phyloP scores from a whole-genome alignment of 2,329 filamentous ascomycete genomes.

The Dactylellina cionopaga region DNA sequence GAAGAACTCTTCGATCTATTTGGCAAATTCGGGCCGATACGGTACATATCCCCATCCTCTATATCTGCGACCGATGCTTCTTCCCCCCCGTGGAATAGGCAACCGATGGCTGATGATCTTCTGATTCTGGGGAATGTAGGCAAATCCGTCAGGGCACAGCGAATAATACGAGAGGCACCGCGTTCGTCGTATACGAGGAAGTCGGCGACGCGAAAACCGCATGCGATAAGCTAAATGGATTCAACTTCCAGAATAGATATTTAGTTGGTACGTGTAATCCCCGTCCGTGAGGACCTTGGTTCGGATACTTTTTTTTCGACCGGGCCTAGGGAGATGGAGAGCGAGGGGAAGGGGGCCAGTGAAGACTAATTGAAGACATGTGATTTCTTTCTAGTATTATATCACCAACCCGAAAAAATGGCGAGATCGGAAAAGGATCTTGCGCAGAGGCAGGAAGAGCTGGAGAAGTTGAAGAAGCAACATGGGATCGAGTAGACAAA shows the following conservation, averaged over 20 bases:
- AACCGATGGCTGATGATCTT: not conserved
- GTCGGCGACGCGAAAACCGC: constrained; percentile 98
- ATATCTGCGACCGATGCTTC: too few species aligned
- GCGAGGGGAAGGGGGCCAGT: not conserved
- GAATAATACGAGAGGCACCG: constrained; percentile 96
- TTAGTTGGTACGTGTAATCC: constrained; percentile 79
- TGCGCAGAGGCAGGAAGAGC: constrained; percentile 90
- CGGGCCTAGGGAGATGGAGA: not conserved
- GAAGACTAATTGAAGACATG: not conserved
- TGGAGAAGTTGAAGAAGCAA: constrained; percentile 97
- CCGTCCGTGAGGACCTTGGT: not conserved
- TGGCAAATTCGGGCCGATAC: constrained; percentile 94
- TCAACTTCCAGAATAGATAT: constrained; percentile 99
- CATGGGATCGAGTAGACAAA: constrained; percentile 96
- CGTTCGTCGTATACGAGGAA: constrained; percentile 99
- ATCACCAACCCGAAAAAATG: constrained; percentile 82
- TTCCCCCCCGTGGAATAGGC: not conserved
- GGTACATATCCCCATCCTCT: constrained; percentile 71
- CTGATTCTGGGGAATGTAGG: constrained; percentile 66
- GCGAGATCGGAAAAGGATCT: constrained; percentile 90
- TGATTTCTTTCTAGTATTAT: constrained; percentile 68
- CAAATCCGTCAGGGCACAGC: constrained; percentile 99
- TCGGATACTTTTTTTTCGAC: constrained; percentile 39
- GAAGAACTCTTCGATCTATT: constrained; percentile 99
- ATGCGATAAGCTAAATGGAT: constrained; percentile 99